Base-by-base conservation (phyloP, 2,329 filamentous ascomycete genomes). In the Penicillium sp. region DNA sequence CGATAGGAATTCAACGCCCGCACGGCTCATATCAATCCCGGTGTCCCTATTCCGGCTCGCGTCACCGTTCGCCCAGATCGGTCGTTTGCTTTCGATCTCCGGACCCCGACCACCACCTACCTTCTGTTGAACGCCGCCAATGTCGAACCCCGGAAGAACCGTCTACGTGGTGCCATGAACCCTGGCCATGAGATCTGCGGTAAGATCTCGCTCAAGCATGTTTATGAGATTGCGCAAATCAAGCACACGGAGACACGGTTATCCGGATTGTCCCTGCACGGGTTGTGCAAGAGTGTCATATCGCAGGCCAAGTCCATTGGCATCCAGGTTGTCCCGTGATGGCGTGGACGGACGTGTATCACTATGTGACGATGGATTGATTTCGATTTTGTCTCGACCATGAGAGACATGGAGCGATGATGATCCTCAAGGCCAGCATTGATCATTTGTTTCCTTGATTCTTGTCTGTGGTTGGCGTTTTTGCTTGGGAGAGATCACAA, bases 211-310 rank as follows among this genome's bases (percentile, higher is more conserved):
- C 69, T 98, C 57, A 98, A 98, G 73, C 92, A 98, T 68, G 73
- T 98, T 14, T 96, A 88, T 68, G 90, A 96, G 70, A 96, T 98
- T 66, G 92, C 92, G 50, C 89, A 86, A 74, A 93, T 98, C 59
- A 98, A 98, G 76, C 83, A 86, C 51, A 71, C 75, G 36, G 85
- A 92, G 66, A 69, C 81, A 45, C 75, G 85, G 41, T 66, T 90
- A 45, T 86, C 84, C 2, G 85, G 84, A 2, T 61, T 86, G 54
- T 74, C 77, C 32, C 65, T 89, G 36, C 73, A 87, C 61, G 81
- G 82, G 1, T 58, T 90, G 17, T 87, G 84, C 68, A 80, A 76
- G 66, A 78, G 80, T 37, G 72, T 90, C 44, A 85, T 90, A 51
- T 80, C 72, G 50, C 82, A 85, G 65, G 80, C 82, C 41, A 85